Base-by-base conservation (phyloP, 2,329 filamentous ascomycete species). In the Fusarium chuoi region DNA sequence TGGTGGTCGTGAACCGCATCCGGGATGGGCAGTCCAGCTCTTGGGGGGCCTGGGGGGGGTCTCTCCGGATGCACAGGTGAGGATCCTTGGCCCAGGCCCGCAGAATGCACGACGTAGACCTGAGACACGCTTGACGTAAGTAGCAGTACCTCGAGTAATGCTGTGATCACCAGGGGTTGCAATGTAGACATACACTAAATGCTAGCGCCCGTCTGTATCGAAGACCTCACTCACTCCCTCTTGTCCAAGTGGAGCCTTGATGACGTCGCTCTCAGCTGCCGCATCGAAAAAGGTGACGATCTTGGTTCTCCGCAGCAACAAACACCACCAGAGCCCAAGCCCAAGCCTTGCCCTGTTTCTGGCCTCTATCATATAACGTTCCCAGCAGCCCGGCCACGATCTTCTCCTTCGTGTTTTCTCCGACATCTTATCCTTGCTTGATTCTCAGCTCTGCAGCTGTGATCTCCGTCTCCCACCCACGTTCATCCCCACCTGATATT, bases 301-400 rank as follows among this genome's bases (percentile, higher is more conserved):
- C 77, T 76, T 71, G 66, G 66, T 76, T 77, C 77, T 78, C 76
- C 77, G 66, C 77, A 78, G 77, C 76, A 78, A 73, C 77, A 76
- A 75, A 66, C 76, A 78, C 65, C 57, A 70, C 71, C 73, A 65
- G 18, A 68, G 54, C 45, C 57, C 65, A 46, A 46, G 49, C 39
- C 63, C 51, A 69, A 62, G 46, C 62, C 52, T 67, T 70, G 69
- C 72, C 73, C 66, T 64, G 72, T 72, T 71, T 76, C 68, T 62
- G 65, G 62, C 65, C 62, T 75, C 66, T 46, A 52, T 76, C 75
- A 77, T 78, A 78, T 76, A 78, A 78, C 77, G 57, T 70, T 75
- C 73, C 75, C 73, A 66, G 61, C 73, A 48, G 66, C 77, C 75
- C 77, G 66, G 67, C 62, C 59, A 75, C 61, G 42, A 73, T 73